phyloP scores from a whole-genome alignment of 805 yeast species.

The Candida maris region DNA sequence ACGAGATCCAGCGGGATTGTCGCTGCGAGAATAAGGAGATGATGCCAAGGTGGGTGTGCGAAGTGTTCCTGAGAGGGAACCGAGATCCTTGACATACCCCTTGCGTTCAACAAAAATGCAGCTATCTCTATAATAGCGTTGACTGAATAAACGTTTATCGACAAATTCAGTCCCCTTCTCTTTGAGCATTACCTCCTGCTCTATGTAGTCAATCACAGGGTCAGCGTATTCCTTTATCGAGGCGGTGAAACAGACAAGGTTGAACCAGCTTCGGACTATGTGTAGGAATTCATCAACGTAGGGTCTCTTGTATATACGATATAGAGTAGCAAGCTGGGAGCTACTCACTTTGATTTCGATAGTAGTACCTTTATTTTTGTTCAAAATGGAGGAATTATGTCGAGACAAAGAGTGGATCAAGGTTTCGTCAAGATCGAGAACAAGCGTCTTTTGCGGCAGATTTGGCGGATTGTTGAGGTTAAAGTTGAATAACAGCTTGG shows the following conservation, averaged over 20 bases:
- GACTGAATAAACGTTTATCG: slow-evolving; percentile 41
- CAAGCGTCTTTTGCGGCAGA: slow-evolving; percentile 55
- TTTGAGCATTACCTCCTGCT: slow-evolving; percentile 46
- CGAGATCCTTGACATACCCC: slow-evolving; percentile 80
- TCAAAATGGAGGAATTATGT: slow-evolving; percentile 40
- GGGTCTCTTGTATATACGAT: slow-evolving; percentile 90
- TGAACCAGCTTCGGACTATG: slow-evolving; percentile 81
- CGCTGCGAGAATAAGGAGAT: slow-evolving; percentile 14
- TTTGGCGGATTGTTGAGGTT: slow-evolving; percentile 30
- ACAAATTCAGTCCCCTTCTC: slow-evolving; percentile 20
- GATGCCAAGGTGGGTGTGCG: slow-evolving; percentile 11
- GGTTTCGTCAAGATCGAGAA: slow-evolving; percentile 91
- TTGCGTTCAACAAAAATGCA: slow-evolving; percentile 75
- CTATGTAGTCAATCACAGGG: slow-evolving; percentile 92
- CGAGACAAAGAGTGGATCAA: slow-evolving; percentile 86
- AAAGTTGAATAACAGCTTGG: slow-evolving; percentile 33
- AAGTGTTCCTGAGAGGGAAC: slow-evolving; percentile 24
- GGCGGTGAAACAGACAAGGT: slow-evolving; percentile 89
- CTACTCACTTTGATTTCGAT: slow-evolving; percentile 74
- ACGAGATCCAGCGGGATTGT: slow-evolving; percentile 13
- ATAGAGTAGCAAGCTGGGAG: slow-evolving; percentile 65
- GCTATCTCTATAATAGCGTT: slow-evolving; percentile 72
- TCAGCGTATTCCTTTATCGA: slow-evolving; percentile 94
- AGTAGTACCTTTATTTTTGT: slow-evolving; percentile 55
- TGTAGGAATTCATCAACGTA: slow-evolving; percentile 80